Evolutionary conservation across 306 rosid genomes (phyloP).

Genomic region (Nissolia schottii): DNA sequence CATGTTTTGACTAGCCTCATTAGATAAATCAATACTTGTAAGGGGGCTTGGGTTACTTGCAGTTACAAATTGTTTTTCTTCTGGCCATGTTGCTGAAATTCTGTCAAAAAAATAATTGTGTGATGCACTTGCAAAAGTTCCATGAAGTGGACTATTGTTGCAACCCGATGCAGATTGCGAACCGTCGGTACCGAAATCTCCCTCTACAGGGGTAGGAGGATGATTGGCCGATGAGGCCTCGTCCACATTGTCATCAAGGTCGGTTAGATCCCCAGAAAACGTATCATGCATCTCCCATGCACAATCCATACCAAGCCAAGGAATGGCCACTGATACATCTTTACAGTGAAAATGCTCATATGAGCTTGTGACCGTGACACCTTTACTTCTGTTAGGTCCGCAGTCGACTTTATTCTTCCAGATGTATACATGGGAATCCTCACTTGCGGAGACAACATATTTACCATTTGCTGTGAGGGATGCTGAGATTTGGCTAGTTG

Average conservation of each 20-base stretch:
- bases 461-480: conserved; percentile 60
- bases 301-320: conserved; percentile 71
- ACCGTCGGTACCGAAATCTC: conserved; percentile 38
- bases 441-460: conserved; percentile 76
- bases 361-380: conserved; percentile 51
- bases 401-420: conserved; percentile 85
- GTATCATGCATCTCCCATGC: conserved; percentile 47
- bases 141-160: conserved; percentile 68
- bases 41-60: conserved; percentile 55
- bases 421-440: conserved; percentile 76
- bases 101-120: conserved; percentile 70
- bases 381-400: conserved; percentile 63
- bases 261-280: conserved; percentile 31
- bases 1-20: conserved; percentile 44
- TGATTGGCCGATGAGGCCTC: conserved; percentile 64
- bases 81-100: conserved; percentile 80
- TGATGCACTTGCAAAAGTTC: conserved; percentile 70
- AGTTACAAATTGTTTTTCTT: conserved; percentile 50
- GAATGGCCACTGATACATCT: conserved; percentile 71
- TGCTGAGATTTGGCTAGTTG: conserved; percentile 82
- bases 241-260: conserved; percentile 40
- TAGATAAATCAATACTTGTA: conserved; percentile 45
- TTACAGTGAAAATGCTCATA: conserved; percentile 85
- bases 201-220: conserved; percentile 88
- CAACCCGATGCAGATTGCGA: conserved; percentile 46